Conservation (phyloP, 2,329 filamentous ascomycete genomes). For the Alternaria triticimaculans region DNA sequence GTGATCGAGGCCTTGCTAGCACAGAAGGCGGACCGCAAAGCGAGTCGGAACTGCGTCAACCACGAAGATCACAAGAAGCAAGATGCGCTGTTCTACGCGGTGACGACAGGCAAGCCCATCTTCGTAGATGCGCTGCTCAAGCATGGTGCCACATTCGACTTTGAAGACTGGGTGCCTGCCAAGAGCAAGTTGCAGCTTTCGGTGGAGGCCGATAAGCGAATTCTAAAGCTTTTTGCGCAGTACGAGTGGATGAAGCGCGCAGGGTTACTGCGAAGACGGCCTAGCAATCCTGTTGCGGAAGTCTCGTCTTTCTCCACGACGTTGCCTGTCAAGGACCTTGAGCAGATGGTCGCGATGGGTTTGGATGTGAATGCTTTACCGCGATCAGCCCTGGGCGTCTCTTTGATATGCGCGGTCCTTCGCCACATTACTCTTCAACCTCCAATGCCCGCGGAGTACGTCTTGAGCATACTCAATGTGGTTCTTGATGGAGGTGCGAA, state of each 20-base stretch:
- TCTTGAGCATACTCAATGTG: constrained; percentile 26
- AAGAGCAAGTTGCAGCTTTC: constrained; percentile 16
- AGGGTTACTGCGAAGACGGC: constrained; percentile 23
- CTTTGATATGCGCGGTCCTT: constrained; percentile 34
- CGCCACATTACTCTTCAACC: constrained; percentile 23
- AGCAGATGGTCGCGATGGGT: constrained; percentile 32
- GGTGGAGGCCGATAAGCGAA: constrained; percentile 21
- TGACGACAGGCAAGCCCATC: constrained; percentile 28
- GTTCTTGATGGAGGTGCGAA: constrained; percentile 24
- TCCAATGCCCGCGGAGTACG: constrained; percentile 22
- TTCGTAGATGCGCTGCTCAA: constrained; percentile 39
- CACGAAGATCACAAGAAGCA: constrained; percentile 40
- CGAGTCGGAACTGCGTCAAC: constrained; percentile 35
- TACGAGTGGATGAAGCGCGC: constrained; percentile 37
- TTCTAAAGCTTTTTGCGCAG: constrained; percentile 31
- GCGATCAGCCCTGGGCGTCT: constrained; percentile 18
- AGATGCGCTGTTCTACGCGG: constrained; percentile 39
- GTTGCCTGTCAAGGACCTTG: constrained; percentile 29
- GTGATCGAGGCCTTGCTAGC: constrained; percentile 35
- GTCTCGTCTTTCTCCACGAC: constrained; percentile 21
- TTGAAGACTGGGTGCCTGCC: constrained; percentile 34
- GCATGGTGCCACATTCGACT: constrained; percentile 31
- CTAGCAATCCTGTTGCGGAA: constrained; percentile 7
- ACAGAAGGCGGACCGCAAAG: constrained; percentile 23
- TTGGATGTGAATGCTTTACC: constrained; percentile 31